Percentiles rank a stretch among this genome's conserved stretches.
phyloP scores from a whole-genome alignment of 176 grass and related monocot genomes.

The Tuctoria greenei region DNA sequence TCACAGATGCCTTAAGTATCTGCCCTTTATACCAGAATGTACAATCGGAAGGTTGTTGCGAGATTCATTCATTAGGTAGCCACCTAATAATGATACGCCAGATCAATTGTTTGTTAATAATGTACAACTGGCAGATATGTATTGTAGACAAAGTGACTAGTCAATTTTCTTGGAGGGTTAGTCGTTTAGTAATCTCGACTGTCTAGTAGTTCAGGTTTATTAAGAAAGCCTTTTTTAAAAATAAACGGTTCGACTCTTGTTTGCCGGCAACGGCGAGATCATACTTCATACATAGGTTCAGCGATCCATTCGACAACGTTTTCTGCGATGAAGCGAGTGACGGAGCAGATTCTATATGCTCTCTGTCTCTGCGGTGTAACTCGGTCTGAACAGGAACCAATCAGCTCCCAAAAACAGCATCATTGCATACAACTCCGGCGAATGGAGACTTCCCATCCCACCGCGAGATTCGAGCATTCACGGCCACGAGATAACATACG shows the following conservation, averaged over 20 bases:
- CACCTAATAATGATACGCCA: neutral
- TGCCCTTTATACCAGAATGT: neutral
- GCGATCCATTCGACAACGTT: neutral
- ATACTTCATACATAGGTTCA: neutral
- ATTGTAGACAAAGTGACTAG: neutral
- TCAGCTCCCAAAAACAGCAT: neutral
- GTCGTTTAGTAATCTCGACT: neutral
- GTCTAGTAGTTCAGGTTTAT: neutral
- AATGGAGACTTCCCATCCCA: slow-evolving; percentile 21
- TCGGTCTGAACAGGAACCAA: neutral
- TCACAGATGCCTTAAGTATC: neutral
- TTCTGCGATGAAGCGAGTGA: neutral
- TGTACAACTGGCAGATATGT: neutral
- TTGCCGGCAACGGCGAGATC: neutral
- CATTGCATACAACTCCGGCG: neutral
- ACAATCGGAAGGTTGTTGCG: neutral
- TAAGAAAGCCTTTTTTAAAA: neutral
- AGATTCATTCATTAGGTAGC: slow-evolving; percentile 13
- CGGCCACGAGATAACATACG: neutral
- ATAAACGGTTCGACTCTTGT: too few relatives aligned
- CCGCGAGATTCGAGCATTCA: neutral
- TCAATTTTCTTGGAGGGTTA: neutral
- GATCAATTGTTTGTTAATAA: neutral
- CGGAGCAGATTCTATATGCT: neutral
- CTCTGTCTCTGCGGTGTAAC: neutral